Conservation (phyloP, 768 basidiomycete genomes). For the Tricholoma sp. region DNA sequence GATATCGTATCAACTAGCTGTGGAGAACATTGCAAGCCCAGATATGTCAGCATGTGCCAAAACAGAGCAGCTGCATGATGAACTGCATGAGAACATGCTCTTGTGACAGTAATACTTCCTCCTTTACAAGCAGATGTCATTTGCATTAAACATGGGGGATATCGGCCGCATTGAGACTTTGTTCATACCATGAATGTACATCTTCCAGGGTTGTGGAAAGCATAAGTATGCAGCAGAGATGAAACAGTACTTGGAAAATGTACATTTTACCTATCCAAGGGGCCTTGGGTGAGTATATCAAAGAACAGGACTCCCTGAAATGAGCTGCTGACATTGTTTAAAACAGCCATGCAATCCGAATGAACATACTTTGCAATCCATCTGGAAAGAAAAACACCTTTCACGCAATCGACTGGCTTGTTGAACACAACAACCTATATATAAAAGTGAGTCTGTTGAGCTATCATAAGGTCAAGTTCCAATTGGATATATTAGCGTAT, state of each 20-base stretch:
- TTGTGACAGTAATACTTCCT: slow-evolving; percentile 28
- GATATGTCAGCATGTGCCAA: slow-evolving; percentile 1
- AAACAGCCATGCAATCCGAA: slow-evolving; percentile 23
- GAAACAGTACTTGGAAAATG: slow-evolving; percentile 5
- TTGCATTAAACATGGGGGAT: slow-evolving; percentile 17
- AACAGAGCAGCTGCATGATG: slow-evolving; percentile 16
- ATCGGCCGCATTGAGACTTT: slow-evolving; percentile 8
- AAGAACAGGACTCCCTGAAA: neutral
- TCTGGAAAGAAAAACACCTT: slow-evolving; percentile 24
- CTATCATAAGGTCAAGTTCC: neutral
- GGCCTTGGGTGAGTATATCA: slow-evolving; percentile 6
- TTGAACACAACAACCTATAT: slow-evolving; percentile 36
- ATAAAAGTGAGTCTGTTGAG: slow-evolving; percentile 27
- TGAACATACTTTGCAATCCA: slow-evolving; percentile 30
- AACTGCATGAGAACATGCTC: slow-evolving; percentile 28
- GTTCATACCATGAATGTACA: slow-evolving; percentile 9
- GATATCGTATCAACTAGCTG: slow-evolving; percentile 5
- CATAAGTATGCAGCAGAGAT: slow-evolving; percentile 14
- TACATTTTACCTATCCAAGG: slow-evolving; percentile 4
- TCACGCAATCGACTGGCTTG: slow-evolving; percentile 31
- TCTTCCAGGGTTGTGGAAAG: slow-evolving; percentile 11
- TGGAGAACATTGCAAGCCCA: slow-evolving; percentile 13
- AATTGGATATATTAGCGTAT: slow-evolving; percentile 16
- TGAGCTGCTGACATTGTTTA: slow-evolving; percentile 6
- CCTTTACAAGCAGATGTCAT: slow-evolving; percentile 34